Conservation (phyloP, 208 protist species). For the Wallacemonas collosoma region DNA sequence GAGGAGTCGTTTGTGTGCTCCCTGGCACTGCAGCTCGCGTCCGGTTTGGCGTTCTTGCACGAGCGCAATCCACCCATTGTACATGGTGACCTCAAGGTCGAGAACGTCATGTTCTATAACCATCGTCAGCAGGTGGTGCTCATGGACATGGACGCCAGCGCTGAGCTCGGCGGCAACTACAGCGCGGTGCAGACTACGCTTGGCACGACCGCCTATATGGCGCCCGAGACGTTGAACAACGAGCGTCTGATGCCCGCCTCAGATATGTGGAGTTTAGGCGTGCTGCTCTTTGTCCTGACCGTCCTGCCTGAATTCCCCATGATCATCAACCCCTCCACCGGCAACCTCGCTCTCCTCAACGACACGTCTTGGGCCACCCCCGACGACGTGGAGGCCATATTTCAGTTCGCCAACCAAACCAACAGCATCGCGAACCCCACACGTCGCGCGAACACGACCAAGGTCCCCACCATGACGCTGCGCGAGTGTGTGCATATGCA, state of each 20-base stretch:
- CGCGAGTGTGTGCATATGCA: constrained; percentile 44
- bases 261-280: constrained; percentile 81
- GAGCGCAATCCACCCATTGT: constrained; percentile 78
- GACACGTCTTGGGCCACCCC: constrained; percentile 51
- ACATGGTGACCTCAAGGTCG: constrained; percentile 81
- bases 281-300: constrained; percentile 75
- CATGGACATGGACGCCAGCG: constrained; percentile 73
- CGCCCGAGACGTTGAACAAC: constrained; percentile 66
- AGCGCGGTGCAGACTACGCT: constrained; percentile 33
- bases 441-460: constrained; percentile 4
- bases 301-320: constrained; percentile 81
- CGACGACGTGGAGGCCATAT: constrained; percentile 42
- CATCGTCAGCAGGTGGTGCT: constrained; percentile 60
- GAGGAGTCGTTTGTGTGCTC: constrained; percentile 61
- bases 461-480: constrained; percentile 25
- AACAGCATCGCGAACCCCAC: constrained; percentile 22
- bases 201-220: constrained; percentile 75
- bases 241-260: constrained; percentile 68
- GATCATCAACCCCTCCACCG: constrained; percentile 56
- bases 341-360: constrained; percentile 59
- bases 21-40: constrained; percentile 58
- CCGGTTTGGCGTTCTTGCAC: constrained; percentile 66
- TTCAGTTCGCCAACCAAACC: constrained; percentile 27
- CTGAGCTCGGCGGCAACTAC: constrained; percentile 43
- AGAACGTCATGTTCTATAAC: constrained; percentile 78